These are phyloP conservation scores for Stagonosporopsis chrysanthemi DNA, from an alignment of 2,329 filamentous ascomycete species.

Conservation along the genomic window DNA sequence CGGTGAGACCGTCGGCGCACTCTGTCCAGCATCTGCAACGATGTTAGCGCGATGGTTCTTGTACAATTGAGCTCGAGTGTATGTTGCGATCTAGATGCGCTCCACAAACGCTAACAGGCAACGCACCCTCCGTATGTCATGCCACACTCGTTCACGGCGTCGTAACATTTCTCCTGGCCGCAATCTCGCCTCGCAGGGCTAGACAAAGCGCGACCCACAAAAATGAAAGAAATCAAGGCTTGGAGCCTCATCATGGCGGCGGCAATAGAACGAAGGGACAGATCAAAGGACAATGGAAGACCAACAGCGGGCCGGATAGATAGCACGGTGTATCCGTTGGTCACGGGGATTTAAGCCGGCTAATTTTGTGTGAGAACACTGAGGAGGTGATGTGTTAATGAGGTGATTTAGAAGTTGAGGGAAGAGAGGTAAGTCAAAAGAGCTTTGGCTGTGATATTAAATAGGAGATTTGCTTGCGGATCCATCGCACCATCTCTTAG, in stretches of 20 bases:
- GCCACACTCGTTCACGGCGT: constrained; percentile 30
- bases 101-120: too few species aligned
- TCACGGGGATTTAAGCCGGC: background rate
- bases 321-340: background rate
- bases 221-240: background rate
- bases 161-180: constrained; percentile 26
- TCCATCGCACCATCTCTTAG: background rate
- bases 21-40: constrained; percentile 14
- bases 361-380: background rate
- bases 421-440: background rate
- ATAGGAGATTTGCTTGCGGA: constrained; percentile 1
- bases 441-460: constrained; percentile 1
- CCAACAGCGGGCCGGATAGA: background rate
- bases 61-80: background rate
- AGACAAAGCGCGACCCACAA: constrained; percentile 15
- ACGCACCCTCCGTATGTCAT: constrained; percentile 32
- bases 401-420: background rate
- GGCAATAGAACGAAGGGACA: background rate
- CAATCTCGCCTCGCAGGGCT: constrained; percentile 29
- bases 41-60: constrained; percentile 1
- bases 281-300: background rate
- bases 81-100: too few species aligned
- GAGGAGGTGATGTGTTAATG: background rate
- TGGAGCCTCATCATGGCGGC: background rate
- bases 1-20: constrained; percentile 12